These are phyloP conservation scores for Cladosporium colombiae DNA, from an alignment of 2,329 filamentous ascomycete genomes.

Conservation along the genomic window DNA sequence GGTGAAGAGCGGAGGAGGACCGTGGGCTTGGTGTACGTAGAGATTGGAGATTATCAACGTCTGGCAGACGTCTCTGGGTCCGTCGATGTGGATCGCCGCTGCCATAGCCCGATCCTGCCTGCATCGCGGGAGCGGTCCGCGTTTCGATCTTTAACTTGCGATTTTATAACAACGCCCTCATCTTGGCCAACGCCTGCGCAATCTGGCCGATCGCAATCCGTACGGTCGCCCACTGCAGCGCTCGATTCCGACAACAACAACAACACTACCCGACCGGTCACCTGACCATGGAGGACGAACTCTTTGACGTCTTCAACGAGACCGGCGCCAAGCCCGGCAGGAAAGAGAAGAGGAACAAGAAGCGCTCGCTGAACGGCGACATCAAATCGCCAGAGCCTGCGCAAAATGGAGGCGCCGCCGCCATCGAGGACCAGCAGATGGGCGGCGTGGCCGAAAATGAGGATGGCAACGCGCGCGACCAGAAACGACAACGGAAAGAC, in stretches of 20 bases:
- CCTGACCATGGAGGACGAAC: constrained; percentile 30
- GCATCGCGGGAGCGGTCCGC: neutral
- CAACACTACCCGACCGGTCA: constrained; percentile 14
- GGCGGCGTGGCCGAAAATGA: constrained; percentile 44
- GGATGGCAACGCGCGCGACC: constrained; percentile 49
- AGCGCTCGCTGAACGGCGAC: constrained; percentile 80
- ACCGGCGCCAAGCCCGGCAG: constrained; percentile 27
- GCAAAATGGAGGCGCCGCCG: constrained; percentile 18
- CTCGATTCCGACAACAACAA: neutral
- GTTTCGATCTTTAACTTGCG: constrained; percentile 12
- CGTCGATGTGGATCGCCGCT: neutral
- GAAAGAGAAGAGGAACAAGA: constrained; percentile 61
- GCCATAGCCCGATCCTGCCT: constrained; percentile 1
- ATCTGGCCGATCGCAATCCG: constrained; percentile 19
- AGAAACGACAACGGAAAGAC: constrained; percentile 65
- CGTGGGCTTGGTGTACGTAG: neutral
- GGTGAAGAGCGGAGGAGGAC: constrained; percentile 15
- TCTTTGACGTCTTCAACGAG: constrained; percentile 40
- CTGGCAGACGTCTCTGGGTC: neutral
- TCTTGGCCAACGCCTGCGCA: constrained; percentile 20
- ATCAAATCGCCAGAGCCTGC: constrained; percentile 56
- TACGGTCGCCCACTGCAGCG: constrained; percentile 14
- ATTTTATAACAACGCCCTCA: constrained; percentile 19
- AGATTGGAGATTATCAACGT: constrained; percentile 10
- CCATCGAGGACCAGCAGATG: constrained; percentile 39